Percentiles rank a stretch among this genome's conserved stretches.
Evolutionary conservation across 2,329 filamentous ascomycete genomes (phyloP).

Genomic region (Aspergillus thermomutatus): DNA sequence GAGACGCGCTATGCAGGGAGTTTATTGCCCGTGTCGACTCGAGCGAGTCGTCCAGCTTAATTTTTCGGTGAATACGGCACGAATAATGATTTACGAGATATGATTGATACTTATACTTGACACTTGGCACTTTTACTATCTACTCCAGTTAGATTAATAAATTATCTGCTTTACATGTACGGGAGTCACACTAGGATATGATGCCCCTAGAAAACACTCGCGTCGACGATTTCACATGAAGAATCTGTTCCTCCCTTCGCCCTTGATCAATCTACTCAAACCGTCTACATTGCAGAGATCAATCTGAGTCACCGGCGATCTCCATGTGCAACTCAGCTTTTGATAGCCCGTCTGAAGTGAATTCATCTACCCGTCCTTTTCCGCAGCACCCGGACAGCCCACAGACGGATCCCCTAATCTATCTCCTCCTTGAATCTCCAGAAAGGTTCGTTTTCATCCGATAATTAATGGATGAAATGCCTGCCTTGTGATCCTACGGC

Average conservation of each 20-base stretch:
- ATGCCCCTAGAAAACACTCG: background rate
- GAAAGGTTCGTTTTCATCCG: background rate
- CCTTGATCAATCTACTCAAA: background rate
- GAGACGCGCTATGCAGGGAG: slow-evolving; percentile 24
- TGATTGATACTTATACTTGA: background rate
- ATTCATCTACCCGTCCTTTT: background rate
- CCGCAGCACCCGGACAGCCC: background rate
- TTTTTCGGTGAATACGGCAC: background rate
- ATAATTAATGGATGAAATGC: background rate
- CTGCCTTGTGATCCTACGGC: background rate
- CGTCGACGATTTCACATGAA: background rate
- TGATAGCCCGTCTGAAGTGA: background rate
- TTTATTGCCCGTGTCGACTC: slow-evolving; percentile 26
- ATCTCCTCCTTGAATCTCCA: too few species aligned
- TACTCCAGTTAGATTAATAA: background rate
- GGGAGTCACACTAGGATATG: background rate
- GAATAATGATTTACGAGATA: background rate
- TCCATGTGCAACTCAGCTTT: too few species aligned
- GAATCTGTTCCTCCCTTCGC: background rate
- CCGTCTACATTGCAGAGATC: background rate
- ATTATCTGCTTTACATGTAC: background rate
- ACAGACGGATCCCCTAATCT: background rate
- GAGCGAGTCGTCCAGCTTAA: slow-evolving; percentile 14
- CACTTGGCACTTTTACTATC: background rate
- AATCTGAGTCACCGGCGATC: background rate